These are phyloP conservation scores for Syzygium grande DNA, from an alignment of 345 rosid species.

Conservation along the genomic window DNA sequence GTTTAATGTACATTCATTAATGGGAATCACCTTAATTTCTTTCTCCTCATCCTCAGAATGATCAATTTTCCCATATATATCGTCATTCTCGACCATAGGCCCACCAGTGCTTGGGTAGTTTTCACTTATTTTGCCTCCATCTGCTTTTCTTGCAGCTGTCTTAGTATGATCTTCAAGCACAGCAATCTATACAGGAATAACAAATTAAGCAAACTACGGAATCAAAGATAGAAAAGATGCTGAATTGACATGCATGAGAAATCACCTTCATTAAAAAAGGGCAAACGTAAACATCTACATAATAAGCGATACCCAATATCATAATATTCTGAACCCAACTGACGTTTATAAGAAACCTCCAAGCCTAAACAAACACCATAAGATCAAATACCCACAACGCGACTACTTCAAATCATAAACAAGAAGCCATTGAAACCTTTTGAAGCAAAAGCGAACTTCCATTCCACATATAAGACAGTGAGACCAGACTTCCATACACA, in stretches of 20 bases:
- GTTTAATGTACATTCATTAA: not conserved
- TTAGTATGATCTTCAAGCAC: conserved; percentile 55
- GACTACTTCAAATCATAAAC: not conserved
- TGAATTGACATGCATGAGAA: not conserved
- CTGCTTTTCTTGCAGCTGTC: conserved; percentile 23
- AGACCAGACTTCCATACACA: not conserved
- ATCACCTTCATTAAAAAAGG: not conserved
- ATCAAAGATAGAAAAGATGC: not conserved
- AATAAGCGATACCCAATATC: not conserved
- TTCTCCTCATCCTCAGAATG: conserved; percentile 4
- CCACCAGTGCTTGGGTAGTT: conserved; percentile 16
- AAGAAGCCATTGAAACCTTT: not conserved
- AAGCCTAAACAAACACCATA: not conserved
- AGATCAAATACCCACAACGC: not conserved
- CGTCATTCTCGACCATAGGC: conserved; percentile 21
- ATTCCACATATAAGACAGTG: not conserved
- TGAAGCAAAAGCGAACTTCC: not conserved
- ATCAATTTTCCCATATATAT: conserved; percentile 4
- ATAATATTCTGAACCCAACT: not conserved
- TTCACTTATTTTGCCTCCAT: conserved; percentile 30
- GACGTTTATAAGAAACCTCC: not conserved
- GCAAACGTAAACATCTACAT: not conserved
- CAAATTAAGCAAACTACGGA: not conserved
- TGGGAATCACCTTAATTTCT: conserved; percentile 30
- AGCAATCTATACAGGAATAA: conserved; percentile 40